phyloP scores from a whole-genome alignment of 2,329 filamentous ascomycete genomes.

The Ophiostoma perfectum region DNA sequence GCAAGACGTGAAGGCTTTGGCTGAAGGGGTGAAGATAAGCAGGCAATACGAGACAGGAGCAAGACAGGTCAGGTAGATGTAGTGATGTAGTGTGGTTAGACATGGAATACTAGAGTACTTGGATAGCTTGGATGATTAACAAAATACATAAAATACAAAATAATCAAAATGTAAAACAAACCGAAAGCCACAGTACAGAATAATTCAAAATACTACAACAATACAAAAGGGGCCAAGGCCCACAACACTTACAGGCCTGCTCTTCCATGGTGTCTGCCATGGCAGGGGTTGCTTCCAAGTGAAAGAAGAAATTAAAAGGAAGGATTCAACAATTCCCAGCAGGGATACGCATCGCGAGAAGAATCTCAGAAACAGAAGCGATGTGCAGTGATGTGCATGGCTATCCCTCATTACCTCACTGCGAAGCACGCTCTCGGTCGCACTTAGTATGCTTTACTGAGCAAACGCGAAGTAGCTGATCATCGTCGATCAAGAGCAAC shows the following conservation, averaged over 20 bases:
- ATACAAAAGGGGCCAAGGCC: neutral
- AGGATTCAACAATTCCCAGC: neutral
- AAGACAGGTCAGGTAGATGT: neutral
- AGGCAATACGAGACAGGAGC: neutral
- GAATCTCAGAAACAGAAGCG: neutral
- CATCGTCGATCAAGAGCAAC: neutral
- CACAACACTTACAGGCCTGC: neutral
- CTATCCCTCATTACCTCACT: neutral
- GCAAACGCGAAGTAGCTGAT: neutral
- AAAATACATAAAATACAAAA: too few species aligned
- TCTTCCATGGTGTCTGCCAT: neutral
- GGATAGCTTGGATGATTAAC: too few species aligned
- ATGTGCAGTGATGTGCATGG: neutral
- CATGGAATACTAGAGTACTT: too few species aligned
- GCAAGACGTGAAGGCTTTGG: neutral
- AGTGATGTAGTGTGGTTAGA: too few species aligned
- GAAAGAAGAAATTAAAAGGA: neutral
- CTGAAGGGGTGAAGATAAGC: slow-evolving; percentile 1
- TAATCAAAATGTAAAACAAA: too few species aligned
- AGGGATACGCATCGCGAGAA: neutral
- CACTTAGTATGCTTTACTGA: neutral
- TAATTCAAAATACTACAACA: too few species aligned
- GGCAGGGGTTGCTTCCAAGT: neutral
- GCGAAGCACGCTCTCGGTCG: too few species aligned
- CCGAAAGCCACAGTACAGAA: too few species aligned